phyloP scores from a whole-genome alignment of 169 alveolate genomes.

The Eimeria necatrix region DNA sequence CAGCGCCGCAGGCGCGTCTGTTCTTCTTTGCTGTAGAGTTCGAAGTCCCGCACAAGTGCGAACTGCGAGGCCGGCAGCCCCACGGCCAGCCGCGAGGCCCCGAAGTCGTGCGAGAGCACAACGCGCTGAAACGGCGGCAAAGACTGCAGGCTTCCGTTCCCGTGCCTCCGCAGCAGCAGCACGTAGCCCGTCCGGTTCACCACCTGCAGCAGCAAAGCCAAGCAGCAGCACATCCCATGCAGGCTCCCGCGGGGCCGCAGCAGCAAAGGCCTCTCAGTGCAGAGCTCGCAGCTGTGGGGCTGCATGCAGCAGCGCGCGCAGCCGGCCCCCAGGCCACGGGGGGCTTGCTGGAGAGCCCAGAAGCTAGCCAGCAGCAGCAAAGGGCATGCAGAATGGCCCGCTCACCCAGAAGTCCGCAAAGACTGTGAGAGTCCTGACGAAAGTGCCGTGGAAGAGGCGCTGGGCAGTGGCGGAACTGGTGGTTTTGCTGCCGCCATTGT shows the following conservation, averaged over 20 bases:
- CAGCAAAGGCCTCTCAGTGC: too few relatives aligned
- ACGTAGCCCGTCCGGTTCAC: constrained; percentile 67
- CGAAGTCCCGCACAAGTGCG: constrained; percentile 12
- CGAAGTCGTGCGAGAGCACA: constrained; percentile 71
- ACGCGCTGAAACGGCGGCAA: constrained; percentile 66
- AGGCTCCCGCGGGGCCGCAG: too few relatives aligned
- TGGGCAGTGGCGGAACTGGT: constrained; percentile 61
- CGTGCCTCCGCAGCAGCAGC: constrained; percentile 52
- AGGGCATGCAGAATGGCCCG: neutral
- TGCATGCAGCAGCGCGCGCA: too few relatives aligned
- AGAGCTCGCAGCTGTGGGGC: too few relatives aligned
- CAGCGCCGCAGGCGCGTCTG: constrained; percentile 39
- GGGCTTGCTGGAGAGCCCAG: neutral
- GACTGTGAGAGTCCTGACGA: constrained; percentile 59
- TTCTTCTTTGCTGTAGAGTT: constrained; percentile 5
- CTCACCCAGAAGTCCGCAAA: constrained; percentile 78
- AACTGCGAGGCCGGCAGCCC: constrained; percentile 69
- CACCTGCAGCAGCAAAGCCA: constrained; percentile 30
- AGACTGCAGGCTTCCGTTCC: constrained; percentile 67
- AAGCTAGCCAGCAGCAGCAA: neutral
- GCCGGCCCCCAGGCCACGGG: too few relatives aligned
- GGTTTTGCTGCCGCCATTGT: constrained; percentile 32
- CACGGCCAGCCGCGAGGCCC: constrained; percentile 67
- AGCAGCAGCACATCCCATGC: too few relatives aligned
- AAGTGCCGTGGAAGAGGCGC: constrained; percentile 70